A percentile compares a stretch with the other conserved stretches of the same genome.
Evolutionary conservation across 257 asterid genomes (phyloP).

Genomic region (Buddleja alternifolia): DNA sequence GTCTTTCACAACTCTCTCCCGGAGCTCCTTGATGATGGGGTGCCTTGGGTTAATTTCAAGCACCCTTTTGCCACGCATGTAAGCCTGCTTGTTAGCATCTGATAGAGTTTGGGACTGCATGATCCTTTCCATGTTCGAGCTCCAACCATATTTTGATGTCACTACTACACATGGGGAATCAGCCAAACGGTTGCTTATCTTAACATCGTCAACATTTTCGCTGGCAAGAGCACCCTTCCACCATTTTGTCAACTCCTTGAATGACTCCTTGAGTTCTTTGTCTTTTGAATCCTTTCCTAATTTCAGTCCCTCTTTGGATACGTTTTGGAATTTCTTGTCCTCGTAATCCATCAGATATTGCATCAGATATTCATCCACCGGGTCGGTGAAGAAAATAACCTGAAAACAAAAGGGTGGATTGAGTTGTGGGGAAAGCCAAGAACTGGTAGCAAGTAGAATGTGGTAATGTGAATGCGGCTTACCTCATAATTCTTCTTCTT

Average conservation of each 20-base stretch:
- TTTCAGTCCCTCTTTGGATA: slow-evolving; percentile 91
- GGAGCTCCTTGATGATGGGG: slow-evolving; percentile 90
- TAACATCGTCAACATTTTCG: slow-evolving; percentile 85
- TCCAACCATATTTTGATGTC: slow-evolving; percentile 90
- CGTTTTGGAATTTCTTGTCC: slow-evolving; percentile 89
- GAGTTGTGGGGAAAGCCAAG: background rate
- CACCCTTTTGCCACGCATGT: slow-evolving; percentile 94
- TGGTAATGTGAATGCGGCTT: background rate
- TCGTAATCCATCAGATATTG: slow-evolving; percentile 94
- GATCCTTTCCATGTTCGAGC: slow-evolving; percentile 89
- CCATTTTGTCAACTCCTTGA: slow-evolving; percentile 87
- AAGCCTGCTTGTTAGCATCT: slow-evolving; percentile 82
- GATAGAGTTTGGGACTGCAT: slow-evolving; percentile 93
- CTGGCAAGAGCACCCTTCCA: slow-evolving; percentile 84
- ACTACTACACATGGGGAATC: slow-evolving; percentile 89
- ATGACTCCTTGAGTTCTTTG: slow-evolving; percentile 85
- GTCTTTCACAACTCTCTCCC: slow-evolving; percentile 65
- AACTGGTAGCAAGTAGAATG: background rate
- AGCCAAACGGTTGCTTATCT: slow-evolving; percentile 86
- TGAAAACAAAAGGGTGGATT: slow-evolving; percentile 32
- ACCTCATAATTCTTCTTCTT: slow-evolving; percentile 91
- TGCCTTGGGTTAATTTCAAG: slow-evolving; percentile 90
- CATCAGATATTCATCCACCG: slow-evolving; percentile 92
- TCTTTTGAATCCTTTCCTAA: slow-evolving; percentile 77
- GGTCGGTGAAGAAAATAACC: slow-evolving; percentile 91